A percentile compares a stretch with the other conserved stretches of the same genome.
Conservation (phyloP, 495 filamentous ascomycete genomes). For the Penicillium maclennaniae region DNA sequence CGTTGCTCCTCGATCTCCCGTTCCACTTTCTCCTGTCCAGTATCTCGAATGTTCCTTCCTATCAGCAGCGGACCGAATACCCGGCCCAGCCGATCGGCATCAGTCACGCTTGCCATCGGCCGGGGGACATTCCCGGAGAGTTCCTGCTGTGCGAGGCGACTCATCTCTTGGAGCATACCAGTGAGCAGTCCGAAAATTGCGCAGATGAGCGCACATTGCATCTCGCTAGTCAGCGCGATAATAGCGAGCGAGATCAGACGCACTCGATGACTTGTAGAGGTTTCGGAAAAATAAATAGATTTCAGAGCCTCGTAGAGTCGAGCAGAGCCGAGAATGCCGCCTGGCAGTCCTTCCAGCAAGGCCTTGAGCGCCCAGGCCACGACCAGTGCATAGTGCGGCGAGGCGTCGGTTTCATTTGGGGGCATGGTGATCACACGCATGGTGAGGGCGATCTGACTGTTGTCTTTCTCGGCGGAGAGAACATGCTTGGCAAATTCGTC, state of each 20-base stretch:
- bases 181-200: slow-evolving; percentile 38
- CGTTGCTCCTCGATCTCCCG: slow-evolving; percentile 31
- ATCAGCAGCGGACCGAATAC: slow-evolving; percentile 36
- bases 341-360: slow-evolving; percentile 65
- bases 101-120: slow-evolving; percentile 19
- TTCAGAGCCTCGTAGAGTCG: slow-evolving; percentile 62
- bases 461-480: slow-evolving; percentile 30
- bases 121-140: slow-evolving; percentile 11
- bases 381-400: slow-evolving; percentile 53
- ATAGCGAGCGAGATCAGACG: slow-evolving; percentile 38
- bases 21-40: slow-evolving; percentile 19
- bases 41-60: slow-evolving; percentile 10
- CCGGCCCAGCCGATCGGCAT: slow-evolving; percentile 27
- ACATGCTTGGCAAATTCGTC: slow-evolving; percentile 39
- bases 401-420: slow-evolving; percentile 12
- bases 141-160: slow-evolving; percentile 16
- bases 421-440: slow-evolving; percentile 28
- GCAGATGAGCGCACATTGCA: slow-evolving; percentile 41
- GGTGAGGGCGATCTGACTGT: slow-evolving; percentile 30
- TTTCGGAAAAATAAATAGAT: slow-evolving; percentile 51
- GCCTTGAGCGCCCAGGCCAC: slow-evolving; percentile 71
- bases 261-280: slow-evolving; percentile 34
- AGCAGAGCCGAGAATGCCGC: slow-evolving; percentile 68
- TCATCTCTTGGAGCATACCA: slow-evolving; percentile 24
- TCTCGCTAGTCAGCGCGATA: slow-evolving; percentile 32